Base-by-base conservation (phyloP, 257 asterid species). In the Mentha longifolia region DNA sequence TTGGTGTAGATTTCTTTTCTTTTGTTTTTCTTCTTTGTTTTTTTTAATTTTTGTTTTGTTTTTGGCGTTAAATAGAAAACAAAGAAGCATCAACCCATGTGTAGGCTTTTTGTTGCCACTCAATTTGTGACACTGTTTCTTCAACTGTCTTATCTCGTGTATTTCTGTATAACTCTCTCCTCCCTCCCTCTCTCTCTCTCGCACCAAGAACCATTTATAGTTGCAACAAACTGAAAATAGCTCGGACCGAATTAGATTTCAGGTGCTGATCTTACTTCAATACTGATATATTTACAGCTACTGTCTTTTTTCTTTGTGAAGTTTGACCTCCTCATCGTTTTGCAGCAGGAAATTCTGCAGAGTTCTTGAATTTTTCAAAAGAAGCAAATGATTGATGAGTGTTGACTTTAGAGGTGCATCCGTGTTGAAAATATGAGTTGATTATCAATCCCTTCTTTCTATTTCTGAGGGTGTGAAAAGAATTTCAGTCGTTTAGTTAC, bases 61-160 rank as follows among this genome's bases (percentile, higher is more conserved):
- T 22, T 22, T 22, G 25, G 25, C 25, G 25, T 22, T 22, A 22
- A 22, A 22, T 16, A 10, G 31, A 43, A 62, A 71, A 49, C 68
- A 74, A 74, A 45, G 28, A 28, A 77, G 80, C 65, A 78, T 74
- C 80, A 65, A 74, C 71, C 81, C 78, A 81, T 75, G 82, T 81
- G 80, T 76, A 57, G 17, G 70, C 60, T 15, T 59, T 73, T 78
- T 74, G 71, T 74, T 57, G 79, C 75, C 81, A 74, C 77, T 75
- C 63, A 67, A 15, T 11, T 76, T 42, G 50, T 15, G 49, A 10
- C 58, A 55, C 71, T 68, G 54, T 56, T 51, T 68, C 71, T 74
- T 67, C 78, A 17, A 45, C 66, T 37, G 19, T 37, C 61, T 43
- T 0, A 25, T 76, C 33, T 61, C 75, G 1, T 31, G 11, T 65